These are phyloP conservation scores for Keqinozyma sinolaborantium DNA, from an alignment of 1,139 yeast genomes.

Conservation along the genomic window DNA sequence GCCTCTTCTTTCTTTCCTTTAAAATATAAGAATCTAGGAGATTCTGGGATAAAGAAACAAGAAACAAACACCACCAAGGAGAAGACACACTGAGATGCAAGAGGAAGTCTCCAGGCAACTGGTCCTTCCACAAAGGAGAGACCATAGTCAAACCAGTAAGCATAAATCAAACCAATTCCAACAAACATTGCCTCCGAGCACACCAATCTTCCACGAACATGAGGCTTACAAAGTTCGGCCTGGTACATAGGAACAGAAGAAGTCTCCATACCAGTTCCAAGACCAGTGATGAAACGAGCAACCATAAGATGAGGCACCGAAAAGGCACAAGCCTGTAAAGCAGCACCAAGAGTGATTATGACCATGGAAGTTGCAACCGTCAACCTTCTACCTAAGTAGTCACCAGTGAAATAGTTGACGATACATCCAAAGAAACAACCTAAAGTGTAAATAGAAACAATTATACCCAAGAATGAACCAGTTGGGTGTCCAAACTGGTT, in stretches of 20 bases:
- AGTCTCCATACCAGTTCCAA: slow-evolving; percentile 68
- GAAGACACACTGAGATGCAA: slow-evolving; percentile 44
- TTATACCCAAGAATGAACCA: slow-evolving; percentile 35
- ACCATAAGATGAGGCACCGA: slow-evolving; percentile 37
- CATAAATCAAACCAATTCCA: slow-evolving; percentile 65
- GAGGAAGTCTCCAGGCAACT: slow-evolving; percentile 63
- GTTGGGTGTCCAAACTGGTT: slow-evolving; percentile 11
- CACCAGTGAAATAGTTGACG: slow-evolving; percentile 49
- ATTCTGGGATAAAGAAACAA: slow-evolving; percentile 49
- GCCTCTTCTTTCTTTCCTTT: slow-evolving; percentile 38
- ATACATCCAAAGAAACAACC: slow-evolving; percentile 79
- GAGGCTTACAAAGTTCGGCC: slow-evolving; percentile 66
- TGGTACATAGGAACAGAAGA: slow-evolving; percentile 66
- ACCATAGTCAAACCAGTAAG: slow-evolving; percentile 64
- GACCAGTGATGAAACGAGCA: slow-evolving; percentile 66
- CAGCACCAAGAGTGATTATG: slow-evolving; percentile 46
- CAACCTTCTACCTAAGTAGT: slow-evolving; percentile 48
- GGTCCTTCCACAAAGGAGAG: slow-evolving; percentile 48
- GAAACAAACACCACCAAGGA: slow-evolving; percentile 46
- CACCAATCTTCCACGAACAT: slow-evolving; percentile 67
- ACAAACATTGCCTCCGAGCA: slow-evolving; percentile 67
- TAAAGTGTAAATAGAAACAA: slow-evolving; percentile 62
- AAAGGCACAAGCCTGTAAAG: slow-evolving; percentile 37
- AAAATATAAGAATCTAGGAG: slow-evolving; percentile 51
- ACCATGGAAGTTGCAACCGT: slow-evolving; percentile 45